Conservation (phyloP, 139 green algal genomes). For the Chlamydomonas sp. region DNA sequence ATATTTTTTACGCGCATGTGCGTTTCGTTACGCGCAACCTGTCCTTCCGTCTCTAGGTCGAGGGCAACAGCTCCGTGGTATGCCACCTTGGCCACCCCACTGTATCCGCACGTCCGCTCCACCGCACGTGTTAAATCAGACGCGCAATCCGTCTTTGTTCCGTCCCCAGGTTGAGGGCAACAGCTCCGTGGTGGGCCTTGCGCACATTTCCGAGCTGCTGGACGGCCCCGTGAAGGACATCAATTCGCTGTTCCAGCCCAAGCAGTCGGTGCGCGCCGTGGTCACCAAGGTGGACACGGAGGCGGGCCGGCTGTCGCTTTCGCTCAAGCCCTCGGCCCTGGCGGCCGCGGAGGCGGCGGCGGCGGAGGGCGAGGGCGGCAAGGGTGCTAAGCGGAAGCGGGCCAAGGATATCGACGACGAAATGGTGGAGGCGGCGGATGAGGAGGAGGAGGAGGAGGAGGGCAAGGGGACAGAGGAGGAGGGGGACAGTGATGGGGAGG, state of each 20-base stretch:
- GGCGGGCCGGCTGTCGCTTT: constrained; percentile 69
- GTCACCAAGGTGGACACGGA: constrained; percentile 78
- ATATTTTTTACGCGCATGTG: no score
- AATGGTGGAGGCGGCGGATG: constrained; percentile 52
- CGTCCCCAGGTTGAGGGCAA: background rate
- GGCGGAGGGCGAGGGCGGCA: constrained; percentile 29
- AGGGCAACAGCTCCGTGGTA: background rate
- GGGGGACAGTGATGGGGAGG: constrained; percentile 50
- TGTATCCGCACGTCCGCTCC: background rate
- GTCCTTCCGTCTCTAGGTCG: background rate
- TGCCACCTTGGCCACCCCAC: background rate
- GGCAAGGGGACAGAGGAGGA: constrained; percentile 30
- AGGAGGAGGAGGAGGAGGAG: constrained; percentile 44
- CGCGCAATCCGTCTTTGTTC: no score
- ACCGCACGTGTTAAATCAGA: no score
- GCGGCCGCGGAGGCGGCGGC: constrained; percentile 44
- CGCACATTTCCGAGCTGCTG: constrained; percentile 84
- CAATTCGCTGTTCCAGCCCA: constrained; percentile 31
- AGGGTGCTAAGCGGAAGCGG: constrained; percentile 20
- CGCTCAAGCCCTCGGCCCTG: constrained; percentile 75
- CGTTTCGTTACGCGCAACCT: no score
- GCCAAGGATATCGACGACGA: constrained; percentile 59
- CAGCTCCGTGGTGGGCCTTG: constrained; percentile 64
- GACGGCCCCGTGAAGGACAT: constrained; percentile 77
- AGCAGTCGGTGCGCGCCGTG: constrained; percentile 64